Evolutionary conservation across 2,329 filamentous ascomycete species (phyloP), one percentile per base, ranked within the genome.

Genomic region (Tolypocladium pustulatum): DNA sequence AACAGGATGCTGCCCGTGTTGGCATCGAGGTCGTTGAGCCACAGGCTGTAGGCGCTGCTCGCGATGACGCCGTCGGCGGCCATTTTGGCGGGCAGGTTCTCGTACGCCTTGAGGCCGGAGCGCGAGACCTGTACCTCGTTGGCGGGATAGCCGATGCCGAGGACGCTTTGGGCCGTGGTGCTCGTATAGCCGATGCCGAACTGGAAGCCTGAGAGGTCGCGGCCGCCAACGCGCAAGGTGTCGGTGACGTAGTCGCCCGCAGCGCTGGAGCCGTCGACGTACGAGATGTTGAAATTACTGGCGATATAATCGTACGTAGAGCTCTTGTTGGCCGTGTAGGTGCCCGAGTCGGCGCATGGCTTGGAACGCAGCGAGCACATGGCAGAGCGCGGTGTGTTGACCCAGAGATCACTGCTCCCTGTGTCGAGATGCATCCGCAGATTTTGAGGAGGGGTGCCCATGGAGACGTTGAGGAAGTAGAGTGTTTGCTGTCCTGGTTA

Each of bases 281-380:
- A 96, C 1, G 86, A 85, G 63, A 96, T 96, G 74, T 93, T 92
- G 76, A 97, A 96, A 61, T 85, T 79, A 67, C 82, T 85, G 62
- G 85, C 86, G 58, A 96, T 72, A 68, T 86, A 91, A 38, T 79
- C 67, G 72, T 92, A 93, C 2, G 90, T 89, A 2, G 88, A 90
- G 0, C 91, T 96, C 1, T 78, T 72, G 68, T 89, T 87, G 46
- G 88, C 81, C 51, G 74, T 71, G 71, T 91, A 96, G 1, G 84
- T 84, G 17, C 89, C 90, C 1, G 83, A 81, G 22, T 72, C 73
- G 7, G 72, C 66, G 67, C 90, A 94, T 1, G 80, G 79, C 17
- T 77, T 68, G 1, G 71, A 69, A 1, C 68, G 65, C 5, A 71
- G 66, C 9, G 68, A 66, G 68, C 90, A 95, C 20, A 89, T 71